These are phyloP conservation scores for Podochytrium sp. DNA, from an alignment of 192 early-diverging fungal genomes.

Conservation along the genomic window DNA sequence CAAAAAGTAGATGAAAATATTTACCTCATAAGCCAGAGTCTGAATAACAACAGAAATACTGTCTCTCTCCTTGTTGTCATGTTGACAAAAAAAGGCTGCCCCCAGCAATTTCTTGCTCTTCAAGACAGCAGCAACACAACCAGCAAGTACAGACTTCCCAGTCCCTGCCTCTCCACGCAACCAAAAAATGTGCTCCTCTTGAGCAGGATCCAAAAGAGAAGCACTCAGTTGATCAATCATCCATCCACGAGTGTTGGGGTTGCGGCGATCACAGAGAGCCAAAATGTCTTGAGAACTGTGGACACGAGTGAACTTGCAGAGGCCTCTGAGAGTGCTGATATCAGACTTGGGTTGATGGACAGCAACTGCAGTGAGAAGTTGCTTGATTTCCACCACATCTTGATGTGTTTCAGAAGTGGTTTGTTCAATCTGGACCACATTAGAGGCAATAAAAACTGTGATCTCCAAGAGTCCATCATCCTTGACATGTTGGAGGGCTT, in stretches of 20 bases:
- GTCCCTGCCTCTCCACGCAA: not conserved
- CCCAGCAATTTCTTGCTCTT: not conserved
- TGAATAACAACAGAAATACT: not conserved
- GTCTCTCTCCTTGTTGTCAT: not conserved
- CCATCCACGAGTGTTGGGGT: not conserved
- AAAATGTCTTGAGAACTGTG: not conserved
- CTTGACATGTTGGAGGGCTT: not conserved
- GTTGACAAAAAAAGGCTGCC: not conserved
- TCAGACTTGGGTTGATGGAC: not conserved
- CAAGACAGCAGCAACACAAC: not conserved
- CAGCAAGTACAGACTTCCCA: not conserved
- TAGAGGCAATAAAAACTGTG: not conserved
- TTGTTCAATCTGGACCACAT: not conserved
- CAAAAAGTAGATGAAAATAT: not conserved
- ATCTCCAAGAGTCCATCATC: not conserved
- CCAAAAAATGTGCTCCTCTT: not conserved
- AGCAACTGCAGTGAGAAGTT: not conserved
- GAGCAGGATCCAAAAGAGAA: not conserved
- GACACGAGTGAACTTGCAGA: not conserved
- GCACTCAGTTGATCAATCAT: not conserved
- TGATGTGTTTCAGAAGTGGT: not conserved
- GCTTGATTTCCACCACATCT: not conserved
- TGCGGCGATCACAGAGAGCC: not conserved
- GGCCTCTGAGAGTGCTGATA: not conserved
- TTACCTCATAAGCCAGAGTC: not conserved